Evolutionary conservation across 2,329 filamentous ascomycete genomes (phyloP).

Genomic region (Fusarium palustre): DNA sequence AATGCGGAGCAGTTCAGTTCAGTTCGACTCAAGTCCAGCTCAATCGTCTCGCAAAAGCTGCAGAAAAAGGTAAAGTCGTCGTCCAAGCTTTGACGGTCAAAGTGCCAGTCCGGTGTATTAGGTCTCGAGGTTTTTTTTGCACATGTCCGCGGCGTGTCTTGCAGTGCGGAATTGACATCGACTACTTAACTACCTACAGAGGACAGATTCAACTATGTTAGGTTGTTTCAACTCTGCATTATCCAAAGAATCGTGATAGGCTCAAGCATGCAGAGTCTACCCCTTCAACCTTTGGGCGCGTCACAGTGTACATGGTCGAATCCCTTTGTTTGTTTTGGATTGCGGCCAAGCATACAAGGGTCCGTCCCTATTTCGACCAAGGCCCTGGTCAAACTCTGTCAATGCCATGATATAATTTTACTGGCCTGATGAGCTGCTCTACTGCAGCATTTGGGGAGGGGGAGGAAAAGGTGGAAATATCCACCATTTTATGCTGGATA

Average conservation of each 20-base stretch:
- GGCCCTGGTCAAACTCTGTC: constrained; percentile 8
- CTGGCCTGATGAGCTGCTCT: constrained; percentile 7
- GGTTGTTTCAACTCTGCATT: constrained; percentile 23
- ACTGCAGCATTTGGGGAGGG: constrained; percentile 1
- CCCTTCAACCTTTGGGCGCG: constrained; percentile 2
- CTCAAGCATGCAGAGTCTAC: constrained; percentile 5
- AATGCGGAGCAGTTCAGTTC: background rate
- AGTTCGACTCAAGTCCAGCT: background rate
- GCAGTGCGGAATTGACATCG: constrained; percentile 1
- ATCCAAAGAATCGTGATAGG: constrained; percentile 25
- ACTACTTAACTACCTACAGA: background rate
- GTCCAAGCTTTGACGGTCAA: constrained; percentile 7
- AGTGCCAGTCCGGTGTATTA: constrained; percentile 6
- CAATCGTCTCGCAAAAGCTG: constrained; percentile 15
- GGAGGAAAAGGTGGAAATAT: constrained; percentile 1
- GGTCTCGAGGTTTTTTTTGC: constrained; percentile 3
- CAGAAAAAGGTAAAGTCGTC: background rate
- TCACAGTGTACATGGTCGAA: constrained; percentile 17
- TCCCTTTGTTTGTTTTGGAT: constrained; percentile 25
- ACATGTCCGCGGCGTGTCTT: constrained; percentile 9
- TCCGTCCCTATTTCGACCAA: background rate
- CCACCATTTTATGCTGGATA: constrained; percentile 6
- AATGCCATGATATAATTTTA: constrained; percentile 23
- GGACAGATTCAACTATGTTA: background rate
- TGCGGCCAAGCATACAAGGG: constrained; percentile 15